These are phyloP conservation scores for Avena insularis DNA, from an alignment of 176 grass and related monocot species.

Conservation along the genomic window DNA sequence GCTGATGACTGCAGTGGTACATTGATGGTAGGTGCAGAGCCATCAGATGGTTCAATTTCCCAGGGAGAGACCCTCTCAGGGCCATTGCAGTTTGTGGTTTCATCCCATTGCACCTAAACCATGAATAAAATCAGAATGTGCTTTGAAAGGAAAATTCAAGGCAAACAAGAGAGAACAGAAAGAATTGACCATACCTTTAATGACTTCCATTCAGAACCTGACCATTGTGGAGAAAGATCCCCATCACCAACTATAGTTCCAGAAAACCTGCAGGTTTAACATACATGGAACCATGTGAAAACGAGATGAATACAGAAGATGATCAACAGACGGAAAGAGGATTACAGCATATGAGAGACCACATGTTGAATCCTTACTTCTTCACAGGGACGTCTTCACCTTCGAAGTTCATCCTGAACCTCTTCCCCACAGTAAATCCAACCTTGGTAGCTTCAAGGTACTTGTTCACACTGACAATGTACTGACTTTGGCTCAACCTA, in stretches of 20 bases:
- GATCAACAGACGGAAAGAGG: constrained; percentile 35
- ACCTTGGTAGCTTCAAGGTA: constrained; percentile 79
- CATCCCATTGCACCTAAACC: constrained; percentile 89
- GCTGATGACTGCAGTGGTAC: constrained; percentile 46
- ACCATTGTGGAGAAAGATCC: constrained; percentile 76
- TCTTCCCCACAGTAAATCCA: constrained; percentile 73
- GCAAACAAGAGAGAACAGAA: background rate
- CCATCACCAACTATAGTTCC: constrained; percentile 75
- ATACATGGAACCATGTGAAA: background rate
- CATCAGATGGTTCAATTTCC: constrained; percentile 81
- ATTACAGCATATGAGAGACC: constrained; percentile 38
- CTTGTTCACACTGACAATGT: constrained; percentile 84
- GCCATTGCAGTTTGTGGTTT: constrained; percentile 61
- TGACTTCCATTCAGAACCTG: constrained; percentile 91
- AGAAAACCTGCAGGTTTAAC: constrained; percentile 65
- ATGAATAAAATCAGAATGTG: constrained; percentile 18
- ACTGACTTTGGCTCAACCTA: constrained; percentile 94
- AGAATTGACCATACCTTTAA: constrained; percentile 59
- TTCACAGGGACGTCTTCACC: constrained; percentile 92
- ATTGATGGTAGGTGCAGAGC: constrained; percentile 49
- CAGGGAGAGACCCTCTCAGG: constrained; percentile 91
- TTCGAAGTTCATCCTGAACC: constrained; percentile 99
- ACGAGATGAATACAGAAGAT: constrained; percentile 11
- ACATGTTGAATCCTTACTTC: constrained; percentile 55
- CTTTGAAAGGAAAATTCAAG: background rate